Evolutionary conservation across 257 asterid genomes (phyloP), one percentile per base, ranked within the genome.

Genomic region (Mentha longifolia): DNA sequence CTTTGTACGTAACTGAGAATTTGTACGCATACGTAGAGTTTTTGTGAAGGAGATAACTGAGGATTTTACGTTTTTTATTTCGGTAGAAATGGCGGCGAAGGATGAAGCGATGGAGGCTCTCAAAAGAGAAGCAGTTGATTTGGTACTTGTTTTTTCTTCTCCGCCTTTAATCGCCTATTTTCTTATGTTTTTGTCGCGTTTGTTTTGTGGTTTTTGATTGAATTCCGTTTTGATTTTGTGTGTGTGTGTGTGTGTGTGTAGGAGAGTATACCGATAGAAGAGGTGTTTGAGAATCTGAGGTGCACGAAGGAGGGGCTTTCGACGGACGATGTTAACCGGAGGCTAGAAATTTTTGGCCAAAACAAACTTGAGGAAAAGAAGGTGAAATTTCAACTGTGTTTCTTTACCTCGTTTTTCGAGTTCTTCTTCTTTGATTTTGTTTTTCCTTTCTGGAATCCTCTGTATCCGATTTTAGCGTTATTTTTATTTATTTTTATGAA

Each of bases 321-420:
- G 3, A 66, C 78, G 50, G 82, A 70, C 22, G 90, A 83, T 64
- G 94, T 87, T 69, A 51, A 54, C 59, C 74, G 50, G 28, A 84
- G 97, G 76, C 80, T 91, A 5, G 81, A 74, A 28, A 85, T 88
- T 6, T 91, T 86, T 55, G 97, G 97, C 20, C 68, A 74, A 39
- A 91, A 91, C 82, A 91, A 85, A 80, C 96, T 91, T 64, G 92
- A 88, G 79, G 97, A 88, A 31, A 87, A 88, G 74, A 74, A 76
- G 91, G 97, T 86, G 35, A 62, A 61, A 28, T 46, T 75, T 35
- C 62, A 14, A 43, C 33, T 49, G 9, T 56, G 9, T 28, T 64
- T 70, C 43, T 1, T 42, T 33, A 30, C 12, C 31, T 55, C 3
- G 2, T 2, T 15, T 55, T 56, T 30, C 11, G 6, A 45, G 0